phyloP scores from a whole-genome alignment of 164 flowering plant species.

The Nelumbo lutea region DNA sequence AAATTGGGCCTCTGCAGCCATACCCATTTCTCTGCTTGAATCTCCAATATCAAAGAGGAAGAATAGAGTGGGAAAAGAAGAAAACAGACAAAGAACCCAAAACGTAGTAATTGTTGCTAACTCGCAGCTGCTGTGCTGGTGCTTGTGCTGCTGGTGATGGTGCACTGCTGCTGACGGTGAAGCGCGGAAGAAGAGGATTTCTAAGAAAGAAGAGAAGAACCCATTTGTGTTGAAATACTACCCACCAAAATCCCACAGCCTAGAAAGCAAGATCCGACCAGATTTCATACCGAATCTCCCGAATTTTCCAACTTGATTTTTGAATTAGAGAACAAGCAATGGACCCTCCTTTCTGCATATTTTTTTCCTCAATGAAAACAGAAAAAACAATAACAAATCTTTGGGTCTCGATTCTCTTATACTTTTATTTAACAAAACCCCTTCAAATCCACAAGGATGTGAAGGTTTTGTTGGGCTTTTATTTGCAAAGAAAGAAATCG shows the following conservation, averaged over 20 bases:
- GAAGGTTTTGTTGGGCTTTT: neutral
- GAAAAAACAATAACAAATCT: neutral
- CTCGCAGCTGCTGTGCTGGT: no score
- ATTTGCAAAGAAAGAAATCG: neutral
- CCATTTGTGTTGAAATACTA: constrained; percentile 23
- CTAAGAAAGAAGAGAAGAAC: constrained; percentile 1
- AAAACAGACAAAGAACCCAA: neutral
- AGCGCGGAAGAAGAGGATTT: neutral
- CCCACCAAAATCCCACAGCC: constrained; percentile 31
- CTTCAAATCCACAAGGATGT: neutral
- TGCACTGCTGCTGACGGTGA: neutral
- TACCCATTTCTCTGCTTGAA: constrained; percentile 7
- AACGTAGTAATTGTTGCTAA: no score
- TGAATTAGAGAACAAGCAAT: constrained; percentile 32
- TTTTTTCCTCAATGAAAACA: neutral
- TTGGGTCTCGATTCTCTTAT: neutral
- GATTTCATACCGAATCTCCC: constrained; percentile 21
- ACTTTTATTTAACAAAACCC: neutral
- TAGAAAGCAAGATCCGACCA: constrained; percentile 41
- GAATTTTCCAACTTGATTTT: constrained; percentile 18
- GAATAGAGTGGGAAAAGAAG: neutral
- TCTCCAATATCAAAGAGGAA: neutral
- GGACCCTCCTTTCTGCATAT: neutral
- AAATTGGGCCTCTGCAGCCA: constrained; percentile 20
- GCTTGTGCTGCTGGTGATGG: no score